Conservation (phyloP, 2,329 filamentous ascomycete genomes). For the Aspergillus fumigatiaffinis region DNA sequence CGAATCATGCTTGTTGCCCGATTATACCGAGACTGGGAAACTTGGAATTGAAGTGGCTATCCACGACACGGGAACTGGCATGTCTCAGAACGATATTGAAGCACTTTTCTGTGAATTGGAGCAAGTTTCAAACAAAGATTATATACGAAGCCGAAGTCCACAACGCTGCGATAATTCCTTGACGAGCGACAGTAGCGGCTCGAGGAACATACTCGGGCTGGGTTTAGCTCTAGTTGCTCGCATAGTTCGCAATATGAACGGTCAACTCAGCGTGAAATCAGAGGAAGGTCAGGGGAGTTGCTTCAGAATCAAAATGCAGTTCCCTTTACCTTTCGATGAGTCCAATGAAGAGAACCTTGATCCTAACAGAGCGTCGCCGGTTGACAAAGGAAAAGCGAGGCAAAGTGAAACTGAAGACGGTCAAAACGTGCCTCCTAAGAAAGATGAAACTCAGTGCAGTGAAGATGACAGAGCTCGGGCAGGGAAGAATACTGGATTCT, state of each 20-base stretch:
- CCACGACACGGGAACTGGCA: conserved; percentile 69
- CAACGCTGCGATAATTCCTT: conserved; percentile 29
- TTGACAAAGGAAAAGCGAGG: neutral
- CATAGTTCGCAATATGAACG: conserved; percentile 85
- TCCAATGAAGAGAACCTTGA: neutral
- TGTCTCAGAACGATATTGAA: conserved; percentile 55
- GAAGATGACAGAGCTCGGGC: neutral
- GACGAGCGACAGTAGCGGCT: neutral
- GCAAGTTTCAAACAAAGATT: conserved; percentile 62
- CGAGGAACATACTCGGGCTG: conserved; percentile 62
- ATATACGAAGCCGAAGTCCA: conserved; percentile 37
- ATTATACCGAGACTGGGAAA: conserved; percentile 47
- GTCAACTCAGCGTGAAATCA: conserved; percentile 78
- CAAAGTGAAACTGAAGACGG: neutral
- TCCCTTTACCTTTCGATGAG: conserved; percentile 53
- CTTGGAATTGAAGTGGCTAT: conserved; percentile 70
- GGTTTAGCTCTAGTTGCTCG: conserved; percentile 86
- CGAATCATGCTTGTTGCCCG: conserved; percentile 57
- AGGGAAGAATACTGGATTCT: neutral
- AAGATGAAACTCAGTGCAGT: neutral
- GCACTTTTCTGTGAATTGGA: conserved; percentile 58
- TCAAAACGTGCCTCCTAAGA: neutral
- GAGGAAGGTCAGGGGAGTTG: conserved; percentile 77
- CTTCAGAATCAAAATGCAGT: conserved; percentile 76
- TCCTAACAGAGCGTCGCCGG: neutral